Conservation (phyloP, 345 rosid genomes). For the Pelargonium nanum region DNA sequence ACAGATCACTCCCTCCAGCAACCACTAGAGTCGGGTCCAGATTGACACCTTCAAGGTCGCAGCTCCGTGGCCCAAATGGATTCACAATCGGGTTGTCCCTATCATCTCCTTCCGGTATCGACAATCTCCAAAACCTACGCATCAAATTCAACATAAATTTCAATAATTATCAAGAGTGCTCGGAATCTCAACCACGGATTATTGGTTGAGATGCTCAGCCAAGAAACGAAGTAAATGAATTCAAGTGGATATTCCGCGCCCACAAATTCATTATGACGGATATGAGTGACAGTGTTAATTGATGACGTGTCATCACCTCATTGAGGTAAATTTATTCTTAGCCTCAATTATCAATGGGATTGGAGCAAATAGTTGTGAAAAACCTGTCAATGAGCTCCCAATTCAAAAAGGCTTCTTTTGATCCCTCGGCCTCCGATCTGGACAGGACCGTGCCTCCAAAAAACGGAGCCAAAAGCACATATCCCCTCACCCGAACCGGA, state of each 20-base stretch:
- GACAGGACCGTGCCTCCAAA: slow-evolving; percentile 40
- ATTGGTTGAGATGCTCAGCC: too few relatives aligned
- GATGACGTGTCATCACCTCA: too few relatives aligned
- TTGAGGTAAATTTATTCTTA: too few relatives aligned
- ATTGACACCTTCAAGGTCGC: slow-evolving; percentile 15
- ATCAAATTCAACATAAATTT: too few relatives aligned
- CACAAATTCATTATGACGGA: too few relatives aligned
- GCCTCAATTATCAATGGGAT: too few relatives aligned
- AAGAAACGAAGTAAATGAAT: too few relatives aligned
- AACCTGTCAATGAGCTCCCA: slow-evolving; percentile 55
- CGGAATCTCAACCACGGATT: too few relatives aligned
- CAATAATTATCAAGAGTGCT: too few relatives aligned
- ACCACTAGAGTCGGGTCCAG: slow-evolving; percentile 45
- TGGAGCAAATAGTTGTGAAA: background rate
- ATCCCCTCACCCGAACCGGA: slow-evolving; percentile 40
- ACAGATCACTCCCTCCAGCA: slow-evolving; percentile 40
- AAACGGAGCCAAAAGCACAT: slow-evolving; percentile 43
- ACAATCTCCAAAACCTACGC: slow-evolving; percentile 46
- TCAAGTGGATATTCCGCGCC: too few relatives aligned
- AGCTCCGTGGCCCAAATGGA: slow-evolving; percentile 45
- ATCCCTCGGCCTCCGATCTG: slow-evolving; percentile 49
- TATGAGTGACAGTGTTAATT: too few relatives aligned
- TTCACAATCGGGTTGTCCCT: slow-evolving; percentile 47
- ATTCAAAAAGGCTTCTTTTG: slow-evolving; percentile 47
- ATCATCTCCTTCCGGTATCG: slow-evolving; percentile 40